Percentiles rank a stretch among this genome's conserved stretches.
phyloP scores from a whole-genome alignment of 352 stramenopile genomes.

The Phytophthora capsici region DNA sequence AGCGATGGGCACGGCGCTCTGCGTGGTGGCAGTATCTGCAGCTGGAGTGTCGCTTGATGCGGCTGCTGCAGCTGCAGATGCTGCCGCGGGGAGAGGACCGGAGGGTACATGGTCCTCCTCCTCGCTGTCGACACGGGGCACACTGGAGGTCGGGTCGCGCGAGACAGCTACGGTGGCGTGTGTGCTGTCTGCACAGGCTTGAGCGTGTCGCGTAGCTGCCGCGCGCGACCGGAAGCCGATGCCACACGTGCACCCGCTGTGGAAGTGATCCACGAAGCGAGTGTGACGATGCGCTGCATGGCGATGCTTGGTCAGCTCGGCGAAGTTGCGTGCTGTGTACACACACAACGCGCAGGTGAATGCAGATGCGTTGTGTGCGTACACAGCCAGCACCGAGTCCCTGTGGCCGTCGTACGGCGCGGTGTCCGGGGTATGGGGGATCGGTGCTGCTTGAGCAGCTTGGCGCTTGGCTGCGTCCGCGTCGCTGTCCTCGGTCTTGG shows the following conservation, averaged over 20 bases:
- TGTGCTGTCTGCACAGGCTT: not conserved
- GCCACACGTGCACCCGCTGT: slow-evolving; percentile 6
- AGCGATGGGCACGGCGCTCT: not conserved
- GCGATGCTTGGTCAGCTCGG: not conserved
- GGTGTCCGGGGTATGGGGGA: no score
- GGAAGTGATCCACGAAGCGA: slow-evolving; percentile 1
- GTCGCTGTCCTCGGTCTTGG: no score
- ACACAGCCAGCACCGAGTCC: slow-evolving; percentile 10
- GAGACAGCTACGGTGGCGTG: not conserved
- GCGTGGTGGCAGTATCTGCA: not conserved
- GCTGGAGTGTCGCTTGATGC: not conserved
- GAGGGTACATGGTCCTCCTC: not conserved
- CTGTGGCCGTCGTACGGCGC: not conserved
- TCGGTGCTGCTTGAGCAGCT: no score
- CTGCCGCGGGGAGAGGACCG: not conserved
- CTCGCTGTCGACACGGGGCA: no score
- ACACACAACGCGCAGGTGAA: slow-evolving; percentile 11
- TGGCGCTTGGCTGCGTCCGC: no score
- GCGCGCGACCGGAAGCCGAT: slow-evolving; percentile 1
- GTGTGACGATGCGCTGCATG: no score
- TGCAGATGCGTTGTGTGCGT: slow-evolving; percentile 12
- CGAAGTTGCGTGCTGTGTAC: not conserved
- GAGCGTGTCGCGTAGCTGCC: not conserved
- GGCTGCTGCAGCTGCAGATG: not conserved
- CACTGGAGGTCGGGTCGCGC: not conserved